phyloP scores from a whole-genome alignment of 768 basidiomycete genomes.

The Phylloporus sp. region DNA sequence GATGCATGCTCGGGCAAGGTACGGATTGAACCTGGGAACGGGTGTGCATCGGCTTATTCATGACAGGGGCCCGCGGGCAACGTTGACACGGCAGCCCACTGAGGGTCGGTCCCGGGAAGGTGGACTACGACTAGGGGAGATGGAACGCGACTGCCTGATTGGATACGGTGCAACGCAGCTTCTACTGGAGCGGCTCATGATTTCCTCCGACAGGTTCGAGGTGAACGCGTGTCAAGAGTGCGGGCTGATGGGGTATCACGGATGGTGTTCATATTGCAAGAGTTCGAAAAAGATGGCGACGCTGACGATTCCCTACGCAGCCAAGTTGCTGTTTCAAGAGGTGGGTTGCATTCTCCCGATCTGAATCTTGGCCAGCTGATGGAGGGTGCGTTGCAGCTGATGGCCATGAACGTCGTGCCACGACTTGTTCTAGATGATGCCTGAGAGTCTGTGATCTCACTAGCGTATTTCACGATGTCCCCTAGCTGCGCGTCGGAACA shows the following conservation, averaged over 20 bases:
- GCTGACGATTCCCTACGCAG: constrained; percentile 93
- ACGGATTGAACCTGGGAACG: constrained; percentile 19
- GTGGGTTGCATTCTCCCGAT: constrained; percentile 35
- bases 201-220: constrained; percentile 97
- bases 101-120: constrained; percentile 98
- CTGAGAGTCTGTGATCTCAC: constrained; percentile 18
- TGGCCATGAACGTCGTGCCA: constrained; percentile 97
- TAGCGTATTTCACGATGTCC: neutral
- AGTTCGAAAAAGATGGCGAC: constrained; percentile 95
- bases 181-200: constrained; percentile 95
- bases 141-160: constrained; percentile 98
- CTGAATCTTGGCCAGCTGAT: neutral
- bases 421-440: constrained; percentile 85
- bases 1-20: constrained; percentile 99
- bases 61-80: constrained; percentile 90
- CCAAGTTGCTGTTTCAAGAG: constrained; percentile 90
- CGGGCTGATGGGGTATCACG: constrained; percentile 90
- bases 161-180: constrained; percentile 98
- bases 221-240: constrained; percentile 94
- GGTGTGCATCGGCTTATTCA: constrained; percentile 3
- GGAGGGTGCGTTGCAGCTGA: constrained; percentile 48
- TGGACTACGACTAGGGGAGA: constrained; percentile 94
- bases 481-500: constrained; percentile 6
- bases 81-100: constrained; percentile 94
- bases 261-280: constrained; percentile 98